These are phyloP conservation scores for Pseudocercospora musae DNA, from an alignment of 2,329 filamentous ascomycete species.

Conservation along the genomic window DNA sequence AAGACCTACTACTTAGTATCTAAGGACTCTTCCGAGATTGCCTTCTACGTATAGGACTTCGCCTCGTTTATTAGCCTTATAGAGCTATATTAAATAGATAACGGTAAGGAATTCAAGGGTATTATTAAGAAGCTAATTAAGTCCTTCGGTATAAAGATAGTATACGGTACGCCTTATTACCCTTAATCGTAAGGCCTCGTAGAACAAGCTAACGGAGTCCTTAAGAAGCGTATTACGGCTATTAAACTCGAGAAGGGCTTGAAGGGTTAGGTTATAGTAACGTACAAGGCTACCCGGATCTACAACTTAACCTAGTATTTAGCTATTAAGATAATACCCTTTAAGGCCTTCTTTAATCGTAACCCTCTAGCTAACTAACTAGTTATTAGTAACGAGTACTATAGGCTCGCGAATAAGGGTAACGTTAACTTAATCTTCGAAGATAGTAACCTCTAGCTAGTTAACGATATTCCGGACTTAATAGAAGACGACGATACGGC, in stretches of 20 bases:
- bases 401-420: neutral
- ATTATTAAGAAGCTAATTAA: neutral
- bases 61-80: neutral
- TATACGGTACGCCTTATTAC: neutral
- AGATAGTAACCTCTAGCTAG: neutral
- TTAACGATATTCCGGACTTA: neutral
- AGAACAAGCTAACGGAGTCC: neutral
- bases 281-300: neutral
- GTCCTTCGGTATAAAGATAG: neutral
- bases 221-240: neutral
- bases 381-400: neutral
- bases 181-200: neutral
- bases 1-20: neutral
- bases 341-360: neutral
- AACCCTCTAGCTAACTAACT: neutral
- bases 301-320: neutral
- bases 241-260: neutral
- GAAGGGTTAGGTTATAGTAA: neutral
- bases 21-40: neutral
- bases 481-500: neutral
- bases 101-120: neutral
- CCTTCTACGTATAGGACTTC: neutral
- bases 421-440: neutral
- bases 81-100: neutral
- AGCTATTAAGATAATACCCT: neutral